phyloP scores from a whole-genome alignment of 2,329 filamentous ascomycete genomes.

The Colletotrichum paranaense region DNA sequence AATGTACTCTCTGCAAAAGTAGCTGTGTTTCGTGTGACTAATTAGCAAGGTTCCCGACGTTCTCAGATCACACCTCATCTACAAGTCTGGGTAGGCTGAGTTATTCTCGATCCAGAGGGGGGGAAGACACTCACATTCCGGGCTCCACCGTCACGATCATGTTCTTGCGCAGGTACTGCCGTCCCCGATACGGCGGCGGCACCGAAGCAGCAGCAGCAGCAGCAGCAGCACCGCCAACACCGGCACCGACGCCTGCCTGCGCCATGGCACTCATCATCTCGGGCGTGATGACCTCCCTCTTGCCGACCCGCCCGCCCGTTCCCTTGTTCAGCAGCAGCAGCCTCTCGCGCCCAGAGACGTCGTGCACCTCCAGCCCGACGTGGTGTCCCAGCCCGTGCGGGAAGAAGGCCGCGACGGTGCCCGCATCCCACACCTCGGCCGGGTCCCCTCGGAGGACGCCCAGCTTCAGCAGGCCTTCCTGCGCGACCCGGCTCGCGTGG shows the following conservation, averaged over 20 bases:
- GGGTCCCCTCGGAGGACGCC: conserved; percentile 77
- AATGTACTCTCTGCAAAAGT: conserved; percentile 80
- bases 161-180: conserved; percentile 62
- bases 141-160: conserved; percentile 86
- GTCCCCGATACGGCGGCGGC: conserved; percentile 44
- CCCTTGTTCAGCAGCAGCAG: conserved; percentile 45
- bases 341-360: conserved; percentile 58
- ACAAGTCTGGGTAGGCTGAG: neutral
- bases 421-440: conserved; percentile 61
- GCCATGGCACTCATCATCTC: conserved; percentile 46
- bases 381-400: conserved; percentile 75
- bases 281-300: conserved; percentile 54
- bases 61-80: no score
- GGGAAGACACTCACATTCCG: conserved; percentile 63
- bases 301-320: conserved; percentile 47
- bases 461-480: conserved; percentile 75
- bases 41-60: conserved; percentile 5
- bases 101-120: neutral
- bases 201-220: conserved; percentile 23
- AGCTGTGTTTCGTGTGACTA: conserved; percentile 54
- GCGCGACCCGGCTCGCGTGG: conserved; percentile 77
- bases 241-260: conserved; percentile 26
- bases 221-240: neutral
- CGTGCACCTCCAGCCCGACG: conserved; percentile 74
- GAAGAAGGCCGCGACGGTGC: conserved; percentile 72